Conservation (phyloP, 1,284 basidiomycete genomes). For the Kalmanozyma brasiliensis region DNA sequence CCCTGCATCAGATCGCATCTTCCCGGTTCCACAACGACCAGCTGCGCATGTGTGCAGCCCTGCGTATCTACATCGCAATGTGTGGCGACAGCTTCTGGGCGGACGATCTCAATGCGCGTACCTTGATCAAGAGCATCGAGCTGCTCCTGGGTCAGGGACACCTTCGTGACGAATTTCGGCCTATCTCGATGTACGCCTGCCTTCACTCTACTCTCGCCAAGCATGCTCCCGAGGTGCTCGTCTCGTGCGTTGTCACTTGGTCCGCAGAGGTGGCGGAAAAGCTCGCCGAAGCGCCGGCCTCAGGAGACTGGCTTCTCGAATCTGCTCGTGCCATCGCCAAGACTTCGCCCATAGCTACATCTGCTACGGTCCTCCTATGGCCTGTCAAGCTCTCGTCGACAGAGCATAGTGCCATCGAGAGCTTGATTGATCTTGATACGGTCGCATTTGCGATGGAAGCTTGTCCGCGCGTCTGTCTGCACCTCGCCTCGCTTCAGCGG, state of each 20-base stretch:
- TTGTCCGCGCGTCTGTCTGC: slow-evolving; percentile 65
- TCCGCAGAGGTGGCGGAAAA: slow-evolving; percentile 5
- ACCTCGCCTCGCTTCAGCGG: slow-evolving; percentile 24
- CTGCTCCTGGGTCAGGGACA: slow-evolving; percentile 78
- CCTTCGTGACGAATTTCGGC: slow-evolving; percentile 76
- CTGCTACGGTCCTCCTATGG: slow-evolving; percentile 25
- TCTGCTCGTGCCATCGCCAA: slow-evolving; percentile 23
- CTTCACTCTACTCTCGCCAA: slow-evolving; percentile 9
- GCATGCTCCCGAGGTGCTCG: slow-evolving; percentile 10
- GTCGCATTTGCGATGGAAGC: slow-evolving; percentile 75
- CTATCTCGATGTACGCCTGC: slow-evolving; percentile 72
- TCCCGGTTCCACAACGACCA: slow-evolving; percentile 88
- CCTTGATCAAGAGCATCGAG: slow-evolving; percentile 77
- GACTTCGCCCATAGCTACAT: slow-evolving; percentile 23
- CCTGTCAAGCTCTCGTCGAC: slow-evolving; percentile 15
- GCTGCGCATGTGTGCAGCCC: slow-evolving; percentile 77
- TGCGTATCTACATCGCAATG: slow-evolving; percentile 69
- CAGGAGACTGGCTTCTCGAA: slow-evolving; percentile 22
- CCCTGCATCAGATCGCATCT: slow-evolving; percentile 77
- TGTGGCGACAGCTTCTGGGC: slow-evolving; percentile 26
- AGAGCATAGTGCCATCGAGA: slow-evolving; percentile 18
- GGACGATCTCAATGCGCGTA: slow-evolving; percentile 56
- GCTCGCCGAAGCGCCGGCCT: neutral
- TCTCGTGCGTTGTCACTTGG: slow-evolving; percentile 35
- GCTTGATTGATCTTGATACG: slow-evolving; percentile 21